phyloP scores from a whole-genome alignment of 805 yeast species.

The Yarrowia alimentaria region DNA sequence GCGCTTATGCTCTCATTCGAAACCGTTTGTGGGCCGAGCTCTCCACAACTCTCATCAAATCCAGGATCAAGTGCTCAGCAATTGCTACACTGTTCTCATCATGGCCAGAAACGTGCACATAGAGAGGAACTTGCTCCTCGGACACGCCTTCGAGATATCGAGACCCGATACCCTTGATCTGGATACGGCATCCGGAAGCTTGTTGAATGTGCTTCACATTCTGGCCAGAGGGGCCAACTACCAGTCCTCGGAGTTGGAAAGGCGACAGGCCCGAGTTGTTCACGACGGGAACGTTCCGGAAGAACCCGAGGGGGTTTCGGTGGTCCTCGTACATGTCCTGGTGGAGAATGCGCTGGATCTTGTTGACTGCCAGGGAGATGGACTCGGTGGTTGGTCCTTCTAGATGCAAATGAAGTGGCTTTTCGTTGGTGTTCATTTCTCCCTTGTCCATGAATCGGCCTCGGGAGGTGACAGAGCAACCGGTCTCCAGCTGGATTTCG shows the following conservation, averaged over 20 bases:
- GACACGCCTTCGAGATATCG: slow-evolving; percentile 39
- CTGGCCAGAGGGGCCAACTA: slow-evolving; percentile 41
- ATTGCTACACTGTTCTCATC: slow-evolving; percentile 32
- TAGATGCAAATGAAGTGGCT: slow-evolving; percentile 40
- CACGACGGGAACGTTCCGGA: slow-evolving; percentile 7
- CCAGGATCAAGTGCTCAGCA: slow-evolving; percentile 37
- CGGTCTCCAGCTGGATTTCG: slow-evolving; percentile 37
- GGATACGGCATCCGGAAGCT: slow-evolving; percentile 40
- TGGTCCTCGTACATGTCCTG: slow-evolving; percentile 21
- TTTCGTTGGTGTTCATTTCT: slow-evolving; percentile 66
- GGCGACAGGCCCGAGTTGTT: slow-evolving; percentile 31
- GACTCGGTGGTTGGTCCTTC: slow-evolving; percentile 33
- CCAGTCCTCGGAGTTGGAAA: slow-evolving; percentile 37
- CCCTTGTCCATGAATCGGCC: slow-evolving; percentile 40
- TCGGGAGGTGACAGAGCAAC: slow-evolving; percentile 38
- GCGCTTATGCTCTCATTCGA: too few relatives aligned
- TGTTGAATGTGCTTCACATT: slow-evolving; percentile 41
- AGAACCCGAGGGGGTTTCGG: slow-evolving; percentile 1
- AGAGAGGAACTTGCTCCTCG: slow-evolving; percentile 40
- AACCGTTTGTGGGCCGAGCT: slow-evolving; percentile 31
- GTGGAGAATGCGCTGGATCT: slow-evolving; percentile 15
- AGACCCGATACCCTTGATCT: slow-evolving; percentile 41
- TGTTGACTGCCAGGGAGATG: slow-evolving; percentile 19
- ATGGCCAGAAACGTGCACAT: slow-evolving; percentile 36
- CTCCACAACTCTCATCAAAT: slow-evolving; percentile 36